Evolutionary conservation across 306 rosid species (phyloP).

Genomic region (Cucurbita pepo): DNA sequence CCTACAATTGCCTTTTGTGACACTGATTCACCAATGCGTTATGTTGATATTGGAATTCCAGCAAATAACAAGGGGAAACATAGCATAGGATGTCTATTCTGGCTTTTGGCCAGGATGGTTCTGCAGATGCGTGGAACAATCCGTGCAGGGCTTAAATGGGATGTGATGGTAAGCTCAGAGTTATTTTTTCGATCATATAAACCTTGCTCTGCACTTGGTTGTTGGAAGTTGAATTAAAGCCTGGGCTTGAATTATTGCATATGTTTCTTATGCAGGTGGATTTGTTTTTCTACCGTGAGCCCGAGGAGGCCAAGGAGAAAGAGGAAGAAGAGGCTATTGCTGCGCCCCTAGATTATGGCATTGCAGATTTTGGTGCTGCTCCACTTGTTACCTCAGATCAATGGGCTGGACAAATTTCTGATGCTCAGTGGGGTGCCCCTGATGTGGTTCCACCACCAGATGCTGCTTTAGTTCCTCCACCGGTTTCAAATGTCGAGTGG

Average conservation of each 20-base stretch:
- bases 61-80: conserved; percentile 92
- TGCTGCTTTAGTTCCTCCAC: not conserved
- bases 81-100: conserved; percentile 73
- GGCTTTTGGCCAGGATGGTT: conserved; percentile 90
- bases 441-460: not conserved
- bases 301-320: conserved; percentile 58
- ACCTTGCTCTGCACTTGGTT: not conserved
- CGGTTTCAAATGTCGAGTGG: conserved; percentile 20
- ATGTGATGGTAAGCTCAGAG: conserved; percentile 51
- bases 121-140: conserved; percentile 74
- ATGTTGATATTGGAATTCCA: conserved; percentile 91
- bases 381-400: conserved; percentile 17
- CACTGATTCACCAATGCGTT: conserved; percentile 74
- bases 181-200: not conserved
- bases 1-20: conserved; percentile 92
- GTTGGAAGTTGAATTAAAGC: not conserved
- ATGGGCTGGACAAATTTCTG: conserved; percentile 24
- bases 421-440: conserved; percentile 21
- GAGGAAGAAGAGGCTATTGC: conserved; percentile 59
- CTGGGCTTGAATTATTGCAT: not conserved
- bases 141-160: conserved; percentile 67
- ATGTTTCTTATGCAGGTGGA: conserved; percentile 42
- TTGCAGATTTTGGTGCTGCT: conserved; percentile 30
- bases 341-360: conserved; percentile 33
- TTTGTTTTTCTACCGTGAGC: conserved; percentile 78